Base-by-base conservation (phyloP, 2,329 filamentous ascomycete genomes). In the Hymenoscyphus fructigenus region DNA sequence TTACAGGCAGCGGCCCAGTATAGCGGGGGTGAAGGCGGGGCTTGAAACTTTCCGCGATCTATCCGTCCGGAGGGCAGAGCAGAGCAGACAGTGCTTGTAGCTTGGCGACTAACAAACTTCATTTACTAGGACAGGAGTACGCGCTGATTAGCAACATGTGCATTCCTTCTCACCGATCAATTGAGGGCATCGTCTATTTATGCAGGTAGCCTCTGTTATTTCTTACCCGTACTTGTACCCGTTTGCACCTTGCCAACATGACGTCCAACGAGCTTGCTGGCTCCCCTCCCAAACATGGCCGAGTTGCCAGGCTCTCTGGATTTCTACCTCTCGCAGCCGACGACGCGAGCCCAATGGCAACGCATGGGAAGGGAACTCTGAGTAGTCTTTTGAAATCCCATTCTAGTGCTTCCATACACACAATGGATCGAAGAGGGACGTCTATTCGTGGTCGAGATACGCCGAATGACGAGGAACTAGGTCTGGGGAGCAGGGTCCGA, bases 361-460 rank as follows among this genome's bases (percentile, higher is more conserved):
- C 72, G 23, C 75, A 76, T 58, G 74, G 75, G 17, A 61, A 71
- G 41, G 75, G 75, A 9, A 64, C 67, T 17, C 63, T 76, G 10
- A 71, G 64, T 7, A 69, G 53, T 26, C 68, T 76, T 6, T 75
- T 76, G 29, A 72, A 66, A 34, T 70, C 69, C 5, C 70, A 71
- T n/a, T 75, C 74, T 7, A 71, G 66, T 56, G 61, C 69, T 14
- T 74, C 74, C 28, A 60, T 75, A 20, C 60, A 65, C 5, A 65
- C 38, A 1, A 47, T 68, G 17, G 64, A 65, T 32, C 69, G 71
- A 7, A 62, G 69, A 23, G 50, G 63, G 10, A 70, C 72, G 7
- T 67, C 62, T 12, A 60, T 69, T 10, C 56, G 66, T 15, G 61
- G 68, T 26, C 66, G 68, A 68, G 71, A 71, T 9, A 63, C 64